Evolutionary conservation across 2,329 filamentous ascomycete genomes (phyloP).

Genomic region (Fusarium marasasianum): DNA sequence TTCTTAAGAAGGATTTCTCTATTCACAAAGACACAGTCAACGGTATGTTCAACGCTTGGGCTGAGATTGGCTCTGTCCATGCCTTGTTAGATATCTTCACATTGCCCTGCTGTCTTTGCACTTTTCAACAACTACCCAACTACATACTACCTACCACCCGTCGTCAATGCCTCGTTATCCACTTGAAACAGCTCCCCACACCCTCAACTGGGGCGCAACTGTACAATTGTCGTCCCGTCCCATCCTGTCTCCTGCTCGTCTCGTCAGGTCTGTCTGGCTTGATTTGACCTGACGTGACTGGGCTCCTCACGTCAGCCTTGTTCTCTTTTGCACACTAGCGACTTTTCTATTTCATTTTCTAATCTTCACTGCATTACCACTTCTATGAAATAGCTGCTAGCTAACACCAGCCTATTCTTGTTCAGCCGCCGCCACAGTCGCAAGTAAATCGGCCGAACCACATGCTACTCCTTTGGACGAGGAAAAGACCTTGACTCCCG

Average conservation of each 20-base stretch:
- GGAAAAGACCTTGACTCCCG: constrained; percentile 49
- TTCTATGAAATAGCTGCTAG: not conserved
- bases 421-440: constrained; percentile 30
- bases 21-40: constrained; percentile 47
- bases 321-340: not conserved
- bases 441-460: constrained; percentile 37
- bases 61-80: not conserved
- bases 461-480: constrained; percentile 43
- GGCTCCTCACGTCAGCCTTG: constrained; percentile 32
- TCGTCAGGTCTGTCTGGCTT: not conserved
- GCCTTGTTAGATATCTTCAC: not conserved
- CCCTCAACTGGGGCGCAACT: constrained; percentile 28
- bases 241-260: constrained; percentile 10
- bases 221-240: constrained; percentile 24
- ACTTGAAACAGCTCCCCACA: constrained; percentile 41
- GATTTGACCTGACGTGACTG: not conserved
- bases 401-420: constrained; percentile 33
- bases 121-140: constrained; percentile 1
- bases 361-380: not conserved
- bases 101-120: constrained; percentile 3
- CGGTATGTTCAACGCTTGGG: constrained; percentile 29
- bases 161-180: constrained; percentile 22
- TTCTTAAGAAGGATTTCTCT: constrained; percentile 48
- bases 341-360: constrained; percentile 2
- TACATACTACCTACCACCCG: not conserved